Conservation (phyloP, 2,329 filamentous ascomycete genomes). For the Lasiodiplodia sp. region DNA sequence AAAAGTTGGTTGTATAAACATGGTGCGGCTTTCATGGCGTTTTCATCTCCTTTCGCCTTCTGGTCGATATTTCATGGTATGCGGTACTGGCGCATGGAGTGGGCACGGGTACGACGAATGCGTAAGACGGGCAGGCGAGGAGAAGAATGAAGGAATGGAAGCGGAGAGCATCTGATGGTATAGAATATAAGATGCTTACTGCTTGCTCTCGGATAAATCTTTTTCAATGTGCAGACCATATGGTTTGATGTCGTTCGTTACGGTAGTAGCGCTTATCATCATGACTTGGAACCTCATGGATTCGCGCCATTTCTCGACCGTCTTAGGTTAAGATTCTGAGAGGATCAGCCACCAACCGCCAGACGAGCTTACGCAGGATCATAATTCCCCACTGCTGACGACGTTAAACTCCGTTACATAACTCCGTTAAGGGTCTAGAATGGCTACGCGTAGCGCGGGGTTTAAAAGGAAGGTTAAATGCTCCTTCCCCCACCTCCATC, state of each 20-base stretch:
- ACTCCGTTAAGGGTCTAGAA: too few species aligned
- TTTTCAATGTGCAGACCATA: too few species aligned
- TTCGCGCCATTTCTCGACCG: too few species aligned
- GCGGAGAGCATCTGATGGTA: background rate
- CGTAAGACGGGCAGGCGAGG: background rate
- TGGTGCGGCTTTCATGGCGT: background rate
- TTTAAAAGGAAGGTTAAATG: too few species aligned
- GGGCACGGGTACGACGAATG: background rate
- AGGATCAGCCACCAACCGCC: background rate
- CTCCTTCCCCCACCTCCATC: background rate
- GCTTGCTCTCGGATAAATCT: too few species aligned
- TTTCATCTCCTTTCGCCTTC: background rate
- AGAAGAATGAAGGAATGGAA: background rate
- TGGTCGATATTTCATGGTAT: background rate
- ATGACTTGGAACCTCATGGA: too few species aligned
- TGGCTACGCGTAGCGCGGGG: too few species aligned
- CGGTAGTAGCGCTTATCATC: too few species aligned
- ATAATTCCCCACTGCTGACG: background rate
- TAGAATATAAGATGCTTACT: background rate
- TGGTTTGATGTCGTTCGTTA: too few species aligned
- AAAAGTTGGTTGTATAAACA: slow-evolving; percentile 9
- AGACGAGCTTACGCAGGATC: background rate
- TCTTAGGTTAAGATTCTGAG: too few species aligned
- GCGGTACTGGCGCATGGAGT: background rate
- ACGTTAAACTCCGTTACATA: too few species aligned